A percentile compares a stretch with the other conserved stretches of the same genome.
These are phyloP conservation scores for Xylaria bambusicola DNA, from an alignment of 495 filamentous ascomycete genomes.

Conservation along the genomic window DNA sequence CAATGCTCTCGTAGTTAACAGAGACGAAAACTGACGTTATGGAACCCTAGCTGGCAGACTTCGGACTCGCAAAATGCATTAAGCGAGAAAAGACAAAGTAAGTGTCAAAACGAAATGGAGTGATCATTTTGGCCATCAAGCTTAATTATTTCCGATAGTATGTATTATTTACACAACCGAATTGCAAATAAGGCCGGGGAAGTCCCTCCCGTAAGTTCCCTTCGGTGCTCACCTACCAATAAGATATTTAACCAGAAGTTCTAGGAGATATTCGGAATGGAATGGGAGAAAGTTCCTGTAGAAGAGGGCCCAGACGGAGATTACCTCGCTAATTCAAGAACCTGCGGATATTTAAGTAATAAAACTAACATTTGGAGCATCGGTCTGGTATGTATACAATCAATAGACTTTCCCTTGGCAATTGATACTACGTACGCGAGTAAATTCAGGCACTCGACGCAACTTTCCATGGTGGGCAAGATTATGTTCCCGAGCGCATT, in stretches of 20 bases:
- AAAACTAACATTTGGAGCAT: conserved; percentile 27
- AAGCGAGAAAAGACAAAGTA: conserved; percentile 14
- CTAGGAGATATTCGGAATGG: conserved; percentile 25
- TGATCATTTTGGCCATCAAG: neutral
- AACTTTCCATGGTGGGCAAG: too few species aligned
- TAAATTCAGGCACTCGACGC: too few species aligned
- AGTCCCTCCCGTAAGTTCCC: conserved; percentile 23
- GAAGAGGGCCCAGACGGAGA: neutral
- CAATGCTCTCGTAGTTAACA: neutral
- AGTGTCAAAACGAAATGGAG: neutral
- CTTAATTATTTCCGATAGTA: conserved; percentile 1
- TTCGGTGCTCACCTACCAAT: neutral
- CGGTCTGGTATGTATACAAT: conserved; percentile 23
- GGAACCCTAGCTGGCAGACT: neutral
- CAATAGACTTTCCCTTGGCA: too few species aligned
- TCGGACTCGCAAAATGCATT: neutral
- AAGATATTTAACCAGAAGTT: conserved; percentile 4
- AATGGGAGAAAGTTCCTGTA: conserved; percentile 24
- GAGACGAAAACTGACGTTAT: neutral
- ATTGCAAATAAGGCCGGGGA: neutral
- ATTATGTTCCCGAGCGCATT: too few species aligned
- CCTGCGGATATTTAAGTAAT: conserved; percentile 20
- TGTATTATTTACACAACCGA: neutral
- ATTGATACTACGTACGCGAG: too few species aligned
- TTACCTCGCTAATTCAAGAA: conserved; percentile 7